Evolutionary conservation across 805 yeast species (phyloP), one percentile per base, ranked within the genome.

Genomic region (Ogataea ganodermae): DNA sequence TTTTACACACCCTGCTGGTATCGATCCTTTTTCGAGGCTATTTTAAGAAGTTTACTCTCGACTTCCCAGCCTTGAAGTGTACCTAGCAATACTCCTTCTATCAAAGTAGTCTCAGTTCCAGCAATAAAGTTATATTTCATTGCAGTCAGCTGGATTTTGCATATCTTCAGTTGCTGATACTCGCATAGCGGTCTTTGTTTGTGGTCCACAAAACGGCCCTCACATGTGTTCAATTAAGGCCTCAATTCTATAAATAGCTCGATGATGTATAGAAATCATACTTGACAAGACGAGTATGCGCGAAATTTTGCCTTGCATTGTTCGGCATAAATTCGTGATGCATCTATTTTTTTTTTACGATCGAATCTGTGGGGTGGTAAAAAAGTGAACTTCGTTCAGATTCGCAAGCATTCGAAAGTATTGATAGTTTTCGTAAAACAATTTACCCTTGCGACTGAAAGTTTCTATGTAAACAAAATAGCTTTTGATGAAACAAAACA

Each of bases 201-300:
- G 33, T 30, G 8, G 8, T 30, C 17, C 16, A 14, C 17, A 16
- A 30, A 14, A 30, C 18, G 33, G 33, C 33, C 33, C 31, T 27
- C 10, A 16, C 33, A 33, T 33, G 22, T 20, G 36, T 7, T 13
- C 6, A 31, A 18, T 33, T n/a, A 9, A 24, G 10, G n/a, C 20
- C 18, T 36, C 21, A 22, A 4, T 36, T 38, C 42, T 38, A 38
- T 24, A 26, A 16, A 16, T 38, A 38, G 32, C 7, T 17, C n/a
- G 42, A 38, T 38, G 42, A 24, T 38, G 42, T 33, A 38, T 8
- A 17, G 42, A 38, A 36, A 7, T 17, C 7, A 9, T 12, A 17
- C 16, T 3, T 7, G 14, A 35, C 28, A n/a, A n/a, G 18, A 20
- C 23, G 6, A 10, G 12, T 17, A 33, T 18, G 36, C 36, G 23